These are phyloP conservation scores for Kazachstania taianensis DNA, from an alignment of 805 yeast species.

Conservation along the genomic window DNA sequence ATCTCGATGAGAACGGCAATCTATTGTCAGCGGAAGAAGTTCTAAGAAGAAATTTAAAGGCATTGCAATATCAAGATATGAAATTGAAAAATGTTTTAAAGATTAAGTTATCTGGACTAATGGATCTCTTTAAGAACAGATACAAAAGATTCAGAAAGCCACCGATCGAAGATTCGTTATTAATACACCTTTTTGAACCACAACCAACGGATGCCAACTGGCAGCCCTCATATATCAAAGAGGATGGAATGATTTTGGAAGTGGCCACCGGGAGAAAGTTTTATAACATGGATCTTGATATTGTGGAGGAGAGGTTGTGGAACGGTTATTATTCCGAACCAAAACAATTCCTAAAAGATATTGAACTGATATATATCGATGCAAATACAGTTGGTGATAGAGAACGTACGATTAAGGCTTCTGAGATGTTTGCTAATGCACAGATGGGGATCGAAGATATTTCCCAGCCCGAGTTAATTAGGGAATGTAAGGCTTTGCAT, in stretches of 20 bases:
- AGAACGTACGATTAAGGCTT: slow-evolving; percentile 69
- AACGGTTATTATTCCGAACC: slow-evolving; percentile 93
- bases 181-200: slow-evolving; percentile 73
- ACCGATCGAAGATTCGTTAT: slow-evolving; percentile 62
- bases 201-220: slow-evolving; percentile 28
- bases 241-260: slow-evolving; percentile 74
- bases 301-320: slow-evolving; percentile 92
- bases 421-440: slow-evolving; percentile 93
- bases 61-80: slow-evolving; percentile 53
- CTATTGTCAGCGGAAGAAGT: slow-evolving; percentile 28
- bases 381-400: slow-evolving; percentile 67
- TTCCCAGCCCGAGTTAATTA: slow-evolving; percentile 56
- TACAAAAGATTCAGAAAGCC: slow-evolving; percentile 90
- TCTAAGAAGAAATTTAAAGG: slow-evolving; percentile 37
- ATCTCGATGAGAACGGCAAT: slow-evolving; percentile 21
- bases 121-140: slow-evolving; percentile 81
- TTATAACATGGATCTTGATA: slow-evolving; percentile 86
- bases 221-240: slow-evolving; percentile 38
- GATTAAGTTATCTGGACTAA: slow-evolving; percentile 72
- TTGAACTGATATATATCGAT: slow-evolving; percentile 76
- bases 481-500: slow-evolving; percentile 67
- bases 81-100: slow-evolving; percentile 76
- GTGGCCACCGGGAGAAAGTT: slow-evolving; percentile 59
- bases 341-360: slow-evolving; percentile 74
- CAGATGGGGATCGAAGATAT: slow-evolving; percentile 93